A percentile compares a stretch with the other conserved stretches of the same genome.
These are phyloP conservation scores for Saccharomyces hybrid DNA, from an alignment of 1,139 yeast species.

Conservation along the genomic window DNA sequence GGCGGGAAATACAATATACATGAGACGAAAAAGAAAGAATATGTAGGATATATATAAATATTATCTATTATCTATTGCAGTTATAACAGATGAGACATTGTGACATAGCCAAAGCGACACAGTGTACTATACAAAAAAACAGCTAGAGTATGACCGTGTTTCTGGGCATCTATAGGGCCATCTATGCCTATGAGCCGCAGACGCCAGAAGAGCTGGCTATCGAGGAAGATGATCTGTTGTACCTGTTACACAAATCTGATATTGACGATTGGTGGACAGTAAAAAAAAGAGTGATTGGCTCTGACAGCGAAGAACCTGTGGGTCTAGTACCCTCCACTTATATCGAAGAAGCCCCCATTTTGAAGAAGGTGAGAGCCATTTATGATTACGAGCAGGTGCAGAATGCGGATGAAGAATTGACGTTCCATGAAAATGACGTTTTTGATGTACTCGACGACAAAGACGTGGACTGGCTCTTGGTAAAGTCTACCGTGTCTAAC, in stretches of 20 bases:
- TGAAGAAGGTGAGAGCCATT: constrained; percentile 57
- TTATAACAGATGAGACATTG: not conserved
- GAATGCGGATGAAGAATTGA: constrained; percentile 88
- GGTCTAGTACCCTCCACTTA: constrained; percentile 93
- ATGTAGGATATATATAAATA: not conserved
- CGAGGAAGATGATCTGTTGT: constrained; percentile 67
- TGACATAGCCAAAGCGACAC: not conserved
- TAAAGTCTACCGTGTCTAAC: constrained; percentile 42
- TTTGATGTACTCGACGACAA: constrained; percentile 76
- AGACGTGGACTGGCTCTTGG: constrained; percentile 92
- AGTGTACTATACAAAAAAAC: not conserved
- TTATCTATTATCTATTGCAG: not conserved
- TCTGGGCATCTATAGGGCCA: constrained; percentile 74
- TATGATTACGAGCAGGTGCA: constrained; percentile 67
- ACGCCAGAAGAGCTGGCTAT: constrained; percentile 82
- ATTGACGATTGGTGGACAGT: constrained; percentile 99
- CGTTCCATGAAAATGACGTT: constrained; percentile 65
- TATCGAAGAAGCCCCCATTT: constrained; percentile 58
- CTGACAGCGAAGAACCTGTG: constrained; percentile 83
- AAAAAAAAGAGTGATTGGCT: constrained; percentile 80
- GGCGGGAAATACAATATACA: not conserved
- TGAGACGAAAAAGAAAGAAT: not conserved
- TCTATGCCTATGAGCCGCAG: constrained; percentile 78
- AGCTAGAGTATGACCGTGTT: constrained; percentile 38
- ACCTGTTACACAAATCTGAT: constrained; percentile 74